These are phyloP conservation scores for Candida morakotiae DNA, from an alignment of 805 yeast genomes.

Conservation along the genomic window DNA sequence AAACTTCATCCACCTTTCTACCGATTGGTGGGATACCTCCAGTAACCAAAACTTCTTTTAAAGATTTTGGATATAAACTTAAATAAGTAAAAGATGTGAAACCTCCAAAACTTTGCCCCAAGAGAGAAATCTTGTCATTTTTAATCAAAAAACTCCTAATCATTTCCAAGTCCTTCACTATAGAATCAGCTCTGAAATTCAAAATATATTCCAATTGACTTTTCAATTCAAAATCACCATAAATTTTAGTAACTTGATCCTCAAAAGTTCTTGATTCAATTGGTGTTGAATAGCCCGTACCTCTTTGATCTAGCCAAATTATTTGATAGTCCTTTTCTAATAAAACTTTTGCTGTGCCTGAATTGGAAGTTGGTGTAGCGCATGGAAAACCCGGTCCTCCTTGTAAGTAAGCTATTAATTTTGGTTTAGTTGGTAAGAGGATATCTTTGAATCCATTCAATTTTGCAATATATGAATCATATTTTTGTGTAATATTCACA, in stretches of 20 bases:
- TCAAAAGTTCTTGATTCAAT: conserved; percentile 32
- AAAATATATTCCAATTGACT: conserved; percentile 37
- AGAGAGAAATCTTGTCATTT: conserved; percentile 42
- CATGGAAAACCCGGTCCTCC: conserved; percentile 57
- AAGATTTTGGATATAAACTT: conserved; percentile 38
- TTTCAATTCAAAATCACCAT: conserved; percentile 9
- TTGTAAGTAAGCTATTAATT: conserved; percentile 41
- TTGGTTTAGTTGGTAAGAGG: conserved; percentile 25
- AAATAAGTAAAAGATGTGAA: conserved; percentile 48
- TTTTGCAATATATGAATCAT: conserved; percentile 12
- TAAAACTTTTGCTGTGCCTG: conserved; percentile 34
- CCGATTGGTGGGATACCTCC: conserved; percentile 59
- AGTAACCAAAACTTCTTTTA: conserved; percentile 44
- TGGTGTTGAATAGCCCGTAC: conserved; percentile 54
- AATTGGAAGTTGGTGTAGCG: conserved; percentile 31
- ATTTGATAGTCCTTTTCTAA: conserved; percentile 40
- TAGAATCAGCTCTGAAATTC: conserved; percentile 50
- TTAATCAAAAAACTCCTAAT: conserved; percentile 37
- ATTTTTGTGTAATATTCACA: conserved; percentile 31
- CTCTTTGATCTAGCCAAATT: conserved; percentile 53
- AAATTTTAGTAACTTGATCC: conserved; percentile 10
- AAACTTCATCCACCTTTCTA: conserved; percentile 43
- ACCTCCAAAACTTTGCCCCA: conserved; percentile 58
- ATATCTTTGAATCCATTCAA: conserved; percentile 12
- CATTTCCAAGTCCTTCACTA: conserved; percentile 47